Conservation (phyloP, 2,329 filamentous ascomycete genomes). For the Monosporascus sp. region DNA sequence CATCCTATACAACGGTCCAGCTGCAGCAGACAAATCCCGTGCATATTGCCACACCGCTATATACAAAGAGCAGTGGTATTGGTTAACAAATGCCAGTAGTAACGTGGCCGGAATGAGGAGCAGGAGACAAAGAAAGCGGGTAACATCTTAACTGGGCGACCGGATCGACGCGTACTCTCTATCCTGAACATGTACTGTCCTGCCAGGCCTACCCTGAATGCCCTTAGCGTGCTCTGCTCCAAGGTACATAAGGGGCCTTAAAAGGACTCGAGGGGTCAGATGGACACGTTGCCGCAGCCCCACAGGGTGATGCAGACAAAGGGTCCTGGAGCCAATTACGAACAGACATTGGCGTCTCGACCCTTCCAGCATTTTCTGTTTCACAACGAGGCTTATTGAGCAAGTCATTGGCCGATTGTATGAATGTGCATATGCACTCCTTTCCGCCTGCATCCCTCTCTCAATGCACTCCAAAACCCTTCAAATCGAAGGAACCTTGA, state of each 20-base stretch:
- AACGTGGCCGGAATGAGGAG: slow-evolving; percentile 2
- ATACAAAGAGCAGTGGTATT: slow-evolving; percentile 20
- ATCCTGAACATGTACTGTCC: slow-evolving; percentile 13
- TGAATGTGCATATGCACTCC: slow-evolving; percentile 29
- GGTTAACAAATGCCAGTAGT: slow-evolving; percentile 10
- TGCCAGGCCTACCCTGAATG: no score
- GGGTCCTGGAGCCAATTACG: background rate
- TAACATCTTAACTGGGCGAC: slow-evolving; percentile 13
- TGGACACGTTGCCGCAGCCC: slow-evolving; percentile 23
- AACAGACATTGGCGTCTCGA: slow-evolving; percentile 15
- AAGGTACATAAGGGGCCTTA: background rate
- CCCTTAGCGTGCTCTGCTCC: background rate
- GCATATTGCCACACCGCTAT: slow-evolving; percentile 23
- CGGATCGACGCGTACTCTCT: slow-evolving; percentile 16
- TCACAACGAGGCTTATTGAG: slow-evolving; percentile 21
- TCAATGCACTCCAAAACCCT: background rate
- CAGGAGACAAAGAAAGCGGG: slow-evolving; percentile 13
- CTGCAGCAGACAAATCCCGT: slow-evolving; percentile 10
- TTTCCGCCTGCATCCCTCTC: slow-evolving; percentile 29
- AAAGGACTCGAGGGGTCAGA: slow-evolving; percentile 9
- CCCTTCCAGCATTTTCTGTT: slow-evolving; percentile 33
- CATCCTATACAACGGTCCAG: slow-evolving; percentile 22
- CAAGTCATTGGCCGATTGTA: slow-evolving; percentile 23
- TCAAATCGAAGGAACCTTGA: background rate
- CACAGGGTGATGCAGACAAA: slow-evolving; percentile 1